A percentile compares a stretch with the other conserved stretches of the same genome.
phyloP scores from a whole-genome alignment of 2,329 filamentous ascomycete genomes.

The Aspergillus felis region DNA sequence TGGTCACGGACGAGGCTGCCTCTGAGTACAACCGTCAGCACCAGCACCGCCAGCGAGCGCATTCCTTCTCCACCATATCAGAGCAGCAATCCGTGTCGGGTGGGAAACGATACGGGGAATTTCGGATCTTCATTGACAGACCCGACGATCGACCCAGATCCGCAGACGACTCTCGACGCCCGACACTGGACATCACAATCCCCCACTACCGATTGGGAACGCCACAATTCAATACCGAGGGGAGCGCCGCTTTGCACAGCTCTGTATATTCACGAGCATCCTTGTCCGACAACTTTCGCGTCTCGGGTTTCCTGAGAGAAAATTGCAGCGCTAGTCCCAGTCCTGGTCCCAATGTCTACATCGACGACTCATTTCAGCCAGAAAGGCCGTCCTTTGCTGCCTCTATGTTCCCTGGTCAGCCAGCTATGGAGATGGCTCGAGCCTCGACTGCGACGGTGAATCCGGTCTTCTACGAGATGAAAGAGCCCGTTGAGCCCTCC shows the following conservation, averaged over 20 bases:
- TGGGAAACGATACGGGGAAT: slow-evolving; percentile 56
- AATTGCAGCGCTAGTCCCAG: slow-evolving; percentile 23
- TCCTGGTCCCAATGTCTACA: slow-evolving; percentile 21
- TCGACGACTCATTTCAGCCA: slow-evolving; percentile 21
- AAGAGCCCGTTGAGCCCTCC: slow-evolving; percentile 57
- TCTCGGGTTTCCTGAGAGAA: slow-evolving; percentile 54
- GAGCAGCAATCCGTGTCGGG: slow-evolving; percentile 50
- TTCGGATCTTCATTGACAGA: slow-evolving; percentile 77
- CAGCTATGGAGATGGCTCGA: slow-evolving; percentile 29
- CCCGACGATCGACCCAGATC: slow-evolving; percentile 63
- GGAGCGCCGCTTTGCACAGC: slow-evolving; percentile 72
- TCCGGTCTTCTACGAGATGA: slow-evolving; percentile 46
- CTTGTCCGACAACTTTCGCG: slow-evolving; percentile 63
- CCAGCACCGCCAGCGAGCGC: slow-evolving; percentile 55
- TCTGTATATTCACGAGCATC: slow-evolving; percentile 71
- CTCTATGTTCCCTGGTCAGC: slow-evolving; percentile 34
- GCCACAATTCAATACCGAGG: slow-evolving; percentile 71
- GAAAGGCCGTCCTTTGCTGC: slow-evolving; percentile 33
- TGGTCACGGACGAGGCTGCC: slow-evolving; percentile 16
- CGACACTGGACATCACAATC: slow-evolving; percentile 69
- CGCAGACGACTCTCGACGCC: slow-evolving; percentile 54
- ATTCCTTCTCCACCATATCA: slow-evolving; percentile 74
- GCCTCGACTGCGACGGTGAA: slow-evolving; percentile 33
- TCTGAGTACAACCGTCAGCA: slow-evolving; percentile 21
- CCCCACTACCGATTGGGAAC: slow-evolving; percentile 81